Conservation (phyloP, 495 filamentous ascomycete species). For the Xylaria longipes region DNA sequence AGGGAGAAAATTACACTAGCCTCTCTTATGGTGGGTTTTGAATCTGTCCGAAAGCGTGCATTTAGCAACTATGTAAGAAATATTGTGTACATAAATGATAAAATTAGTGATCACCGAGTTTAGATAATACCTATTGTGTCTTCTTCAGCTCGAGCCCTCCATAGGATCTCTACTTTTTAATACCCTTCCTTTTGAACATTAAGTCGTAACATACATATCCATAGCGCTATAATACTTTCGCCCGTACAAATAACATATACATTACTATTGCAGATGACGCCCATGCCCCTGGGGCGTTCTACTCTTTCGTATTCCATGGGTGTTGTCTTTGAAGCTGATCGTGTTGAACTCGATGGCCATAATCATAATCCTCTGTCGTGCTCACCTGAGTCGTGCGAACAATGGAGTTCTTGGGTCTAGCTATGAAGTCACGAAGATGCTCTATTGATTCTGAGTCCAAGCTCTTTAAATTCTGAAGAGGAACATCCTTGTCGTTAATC, state of each 20-base stretch:
- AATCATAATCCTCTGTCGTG: constrained; percentile 31
- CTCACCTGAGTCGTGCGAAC: constrained; percentile 37
- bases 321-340: constrained; percentile 33
- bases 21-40: background rate
- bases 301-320: constrained; percentile 29
- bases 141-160: background rate
- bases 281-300: background rate
- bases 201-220: background rate
- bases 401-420: constrained; percentile 22
- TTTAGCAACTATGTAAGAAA: no score
- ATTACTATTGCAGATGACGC: background rate
- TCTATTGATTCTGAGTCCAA: constrained; percentile 36
- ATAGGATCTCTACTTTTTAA: background rate
- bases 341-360: constrained; percentile 18
- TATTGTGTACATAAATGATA: background rate
- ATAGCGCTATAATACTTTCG: background rate
- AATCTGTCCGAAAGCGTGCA: no score
- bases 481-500: constrained; percentile 31
- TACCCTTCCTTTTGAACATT: background rate
- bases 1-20: background rate
- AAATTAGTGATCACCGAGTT: background rate
- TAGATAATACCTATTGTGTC: background rate
- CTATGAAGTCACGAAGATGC: constrained; percentile 29
- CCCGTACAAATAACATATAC: background rate
- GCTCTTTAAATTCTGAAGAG: constrained; percentile 31